Conservation (phyloP, 129 eudicot genomes). For the Escallonia rubra region DNA sequence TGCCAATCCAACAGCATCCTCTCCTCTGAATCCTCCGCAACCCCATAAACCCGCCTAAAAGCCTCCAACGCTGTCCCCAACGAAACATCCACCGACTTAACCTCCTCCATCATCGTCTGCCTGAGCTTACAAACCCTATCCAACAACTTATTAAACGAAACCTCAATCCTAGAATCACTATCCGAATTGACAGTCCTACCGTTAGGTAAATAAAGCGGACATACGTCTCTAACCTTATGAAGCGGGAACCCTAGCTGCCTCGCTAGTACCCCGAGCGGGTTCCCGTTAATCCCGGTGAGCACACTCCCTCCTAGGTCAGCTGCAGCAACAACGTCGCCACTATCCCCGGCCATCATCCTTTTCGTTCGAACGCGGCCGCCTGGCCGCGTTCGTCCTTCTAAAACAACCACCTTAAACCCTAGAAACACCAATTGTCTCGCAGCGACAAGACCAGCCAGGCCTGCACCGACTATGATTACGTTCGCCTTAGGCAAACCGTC, state of each 20-base stretch:
- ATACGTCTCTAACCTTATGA: constrained; percentile 91
- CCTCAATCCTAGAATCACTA: constrained; percentile 77
- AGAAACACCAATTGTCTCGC: constrained; percentile 73
- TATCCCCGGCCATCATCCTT: constrained; percentile 49
- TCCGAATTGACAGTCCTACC: constrained; percentile 81
- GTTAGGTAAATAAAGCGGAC: constrained; percentile 86
- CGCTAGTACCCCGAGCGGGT: constrained; percentile 89
- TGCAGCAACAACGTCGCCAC: constrained; percentile 45
- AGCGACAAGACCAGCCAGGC: constrained; percentile 80
- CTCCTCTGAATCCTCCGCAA: constrained; percentile 82
- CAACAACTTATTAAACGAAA: constrained; percentile 69
- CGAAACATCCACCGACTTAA: constrained; percentile 69
- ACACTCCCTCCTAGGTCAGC: constrained; percentile 98
- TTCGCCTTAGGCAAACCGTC: constrained; percentile 49
- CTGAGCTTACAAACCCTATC: constrained; percentile 98
- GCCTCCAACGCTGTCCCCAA: constrained; percentile 89
- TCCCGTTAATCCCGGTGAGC: constrained; percentile 91
- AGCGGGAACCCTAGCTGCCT: constrained; percentile 82
- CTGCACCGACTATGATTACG: constrained; percentile 73
- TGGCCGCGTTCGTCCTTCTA: constrained; percentile 75
- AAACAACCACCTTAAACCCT: constrained; percentile 78
- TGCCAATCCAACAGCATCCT: constrained; percentile 97
- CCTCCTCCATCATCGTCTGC: constrained; percentile 93
- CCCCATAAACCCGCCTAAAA: constrained; percentile 64
- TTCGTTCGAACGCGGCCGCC: constrained; percentile 84